Evolutionary conservation across 2,329 filamentous ascomycete species (phyloP).

Genomic region (Capronia epimyces): DNA sequence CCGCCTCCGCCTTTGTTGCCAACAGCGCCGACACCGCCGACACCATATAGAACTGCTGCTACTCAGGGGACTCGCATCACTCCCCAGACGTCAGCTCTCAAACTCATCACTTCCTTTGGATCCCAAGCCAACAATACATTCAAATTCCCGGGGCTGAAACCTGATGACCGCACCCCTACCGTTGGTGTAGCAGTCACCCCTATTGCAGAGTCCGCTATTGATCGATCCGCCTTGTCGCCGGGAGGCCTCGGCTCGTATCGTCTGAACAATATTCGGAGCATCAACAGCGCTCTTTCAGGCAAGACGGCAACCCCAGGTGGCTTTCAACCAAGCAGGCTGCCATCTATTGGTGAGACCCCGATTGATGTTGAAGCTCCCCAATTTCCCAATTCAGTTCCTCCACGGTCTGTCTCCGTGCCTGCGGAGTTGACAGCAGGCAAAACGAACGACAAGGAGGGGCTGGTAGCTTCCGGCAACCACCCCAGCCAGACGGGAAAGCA

Average conservation of each 20-base stretch:
- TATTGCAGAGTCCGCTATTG: constrained; percentile 69
- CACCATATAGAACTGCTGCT: constrained; percentile 26
- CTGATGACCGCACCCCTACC: constrained; percentile 64
- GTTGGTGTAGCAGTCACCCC: constrained; percentile 74
- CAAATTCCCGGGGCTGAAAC: constrained; percentile 55
- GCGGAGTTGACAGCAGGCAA: constrained; percentile 14
- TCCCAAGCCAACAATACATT: constrained; percentile 47
- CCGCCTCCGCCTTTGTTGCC: constrained; percentile 22
- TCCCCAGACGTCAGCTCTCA: constrained; percentile 75
- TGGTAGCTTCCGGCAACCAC: constrained; percentile 37
- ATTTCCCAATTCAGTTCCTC: constrained; percentile 32
- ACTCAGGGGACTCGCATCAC: constrained; percentile 50
- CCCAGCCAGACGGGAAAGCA: constrained; percentile 34
- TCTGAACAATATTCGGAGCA: constrained; percentile 56
- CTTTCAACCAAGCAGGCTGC: constrained; percentile 54
- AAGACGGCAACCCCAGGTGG: constrained; percentile 57
- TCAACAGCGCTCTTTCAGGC: constrained; percentile 65
- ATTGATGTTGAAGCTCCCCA: constrained; percentile 44
- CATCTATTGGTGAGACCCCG: constrained; percentile 70
- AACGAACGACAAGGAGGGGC: constrained; percentile 17
- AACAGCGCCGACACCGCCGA: constrained; percentile 21
- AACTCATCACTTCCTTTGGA: constrained; percentile 85
- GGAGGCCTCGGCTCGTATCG: constrained; percentile 56
- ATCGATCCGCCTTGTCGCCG: constrained; percentile 59
- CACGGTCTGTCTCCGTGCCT: constrained; percentile 34